Evolutionary conservation across 192 early-diverging fungal genomes (phyloP).

Genomic region (Coemansia javaensis): DNA sequence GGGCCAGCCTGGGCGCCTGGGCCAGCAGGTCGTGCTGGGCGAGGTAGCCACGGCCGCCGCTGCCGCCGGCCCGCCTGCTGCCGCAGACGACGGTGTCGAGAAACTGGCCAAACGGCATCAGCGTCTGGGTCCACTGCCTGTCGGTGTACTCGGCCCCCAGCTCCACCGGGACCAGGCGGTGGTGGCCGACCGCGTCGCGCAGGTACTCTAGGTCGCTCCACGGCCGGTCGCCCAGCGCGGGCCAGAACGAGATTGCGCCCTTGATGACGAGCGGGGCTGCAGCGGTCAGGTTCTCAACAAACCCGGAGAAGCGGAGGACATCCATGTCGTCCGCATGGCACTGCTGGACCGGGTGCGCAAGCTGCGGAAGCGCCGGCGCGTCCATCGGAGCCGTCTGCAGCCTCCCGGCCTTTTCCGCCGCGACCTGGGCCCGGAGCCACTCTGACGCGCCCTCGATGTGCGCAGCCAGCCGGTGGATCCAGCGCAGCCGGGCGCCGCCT

Average conservation of each 20-base stretch:
- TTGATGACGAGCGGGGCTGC: constrained; percentile 25
- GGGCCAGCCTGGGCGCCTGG: constrained; percentile 64
- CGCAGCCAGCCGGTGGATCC: constrained; percentile 14
- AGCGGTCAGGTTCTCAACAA: constrained; percentile 1
- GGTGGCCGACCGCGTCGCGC: constrained; percentile 51
- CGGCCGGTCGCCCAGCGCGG: constrained; percentile 29
- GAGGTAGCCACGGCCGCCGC: constrained; percentile 69
- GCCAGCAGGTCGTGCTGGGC: constrained; percentile 83
- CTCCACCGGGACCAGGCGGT: constrained; percentile 79
- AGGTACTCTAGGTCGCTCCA: constrained; percentile 66
- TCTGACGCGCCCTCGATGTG: constrained; percentile 4
- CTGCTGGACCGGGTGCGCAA: constrained; percentile 1
- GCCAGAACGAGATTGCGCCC: constrained; percentile 27
- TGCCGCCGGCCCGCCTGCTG: neutral
- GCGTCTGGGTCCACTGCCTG: constrained; percentile 63
- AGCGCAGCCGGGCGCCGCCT: constrained; percentile 1
- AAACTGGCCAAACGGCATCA: constrained; percentile 70
- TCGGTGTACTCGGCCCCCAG: constrained; percentile 77
- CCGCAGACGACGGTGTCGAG: constrained; percentile 37
- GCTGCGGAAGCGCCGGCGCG: neutral
- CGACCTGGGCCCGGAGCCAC: neutral
- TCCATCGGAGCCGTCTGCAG: neutral
- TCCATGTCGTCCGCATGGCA: constrained; percentile 7
- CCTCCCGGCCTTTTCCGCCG: neutral
- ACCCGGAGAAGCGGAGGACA: constrained; percentile 8